phyloP scores from a whole-genome alignment of 78 protist species.

The Polysphondylium violaceum region DNA sequence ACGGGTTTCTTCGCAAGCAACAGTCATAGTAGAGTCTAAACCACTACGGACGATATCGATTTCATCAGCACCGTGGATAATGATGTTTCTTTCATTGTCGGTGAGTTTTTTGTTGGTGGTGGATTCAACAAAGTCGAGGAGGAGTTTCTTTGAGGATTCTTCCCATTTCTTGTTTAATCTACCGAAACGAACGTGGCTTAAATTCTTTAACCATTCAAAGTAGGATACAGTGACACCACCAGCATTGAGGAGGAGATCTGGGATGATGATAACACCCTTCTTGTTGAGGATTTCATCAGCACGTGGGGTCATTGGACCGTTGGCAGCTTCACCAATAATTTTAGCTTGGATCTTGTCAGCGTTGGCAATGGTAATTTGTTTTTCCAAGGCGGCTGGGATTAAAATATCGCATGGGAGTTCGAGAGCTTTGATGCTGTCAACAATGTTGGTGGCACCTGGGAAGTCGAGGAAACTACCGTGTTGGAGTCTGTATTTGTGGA shows the following conservation, averaged over 20 bases:
- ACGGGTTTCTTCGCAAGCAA: constrained; percentile 86
- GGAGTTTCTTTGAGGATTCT: constrained; percentile 83
- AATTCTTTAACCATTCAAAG: constrained; percentile 95
- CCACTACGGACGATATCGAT: constrained; percentile 89
- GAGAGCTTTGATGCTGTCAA: constrained; percentile 64
- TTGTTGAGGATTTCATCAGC: constrained; percentile 75
- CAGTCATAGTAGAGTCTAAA: constrained; percentile 91
- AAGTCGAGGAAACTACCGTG: constrained; percentile 77
- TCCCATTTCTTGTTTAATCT: constrained; percentile 89
- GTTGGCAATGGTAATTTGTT: constrained; percentile 85
- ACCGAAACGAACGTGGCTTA: constrained; percentile 85
- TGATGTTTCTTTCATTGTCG: constrained; percentile 73
- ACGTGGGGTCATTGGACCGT: constrained; percentile 93
- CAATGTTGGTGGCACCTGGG: constrained; percentile 80
- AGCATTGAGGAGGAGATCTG: constrained; percentile 91
- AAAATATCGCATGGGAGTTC: constrained; percentile 92
- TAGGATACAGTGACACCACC: constrained; percentile 96
- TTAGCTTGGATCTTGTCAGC: constrained; percentile 84
- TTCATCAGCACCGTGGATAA: constrained; percentile 90
- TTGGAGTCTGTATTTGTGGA: constrained; percentile 58
- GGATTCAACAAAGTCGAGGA: constrained; percentile 83
- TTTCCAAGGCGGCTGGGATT: constrained; percentile 92
- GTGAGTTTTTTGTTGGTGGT: constrained; percentile 72
- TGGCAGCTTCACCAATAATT: constrained; percentile 89
- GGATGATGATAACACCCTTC: constrained; percentile 88